Percentiles rank a stretch among this genome's conserved stretches.
Conservation (phyloP, 352 stramenopile species). For the Phytopythium sindhum region DNA sequence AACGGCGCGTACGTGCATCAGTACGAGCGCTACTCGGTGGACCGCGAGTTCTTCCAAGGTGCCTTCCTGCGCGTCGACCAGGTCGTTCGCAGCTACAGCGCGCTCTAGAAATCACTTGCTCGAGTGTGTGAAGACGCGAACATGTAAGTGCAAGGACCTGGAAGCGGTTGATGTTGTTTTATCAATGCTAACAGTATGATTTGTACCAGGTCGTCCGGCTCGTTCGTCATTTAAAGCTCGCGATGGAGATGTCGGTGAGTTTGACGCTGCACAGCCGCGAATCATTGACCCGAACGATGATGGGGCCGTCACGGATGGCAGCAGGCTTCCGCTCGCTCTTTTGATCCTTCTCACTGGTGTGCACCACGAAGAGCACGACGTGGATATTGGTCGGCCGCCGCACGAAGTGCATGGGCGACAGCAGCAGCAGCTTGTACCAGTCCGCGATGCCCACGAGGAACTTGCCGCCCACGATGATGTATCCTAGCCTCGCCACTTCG, state of each 20-base stretch:
- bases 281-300: constrained; percentile 28
- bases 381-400: constrained; percentile 22
- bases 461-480: constrained; percentile 24
- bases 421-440: constrained; percentile 20
- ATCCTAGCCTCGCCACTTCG: constrained; percentile 35
- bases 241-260: constrained; percentile 16
- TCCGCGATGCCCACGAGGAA: constrained; percentile 22
- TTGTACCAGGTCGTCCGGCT: no score
- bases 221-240: constrained; percentile 7
- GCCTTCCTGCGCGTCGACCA: constrained; percentile 71
- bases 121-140: neutral
- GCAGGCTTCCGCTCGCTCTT: neutral
- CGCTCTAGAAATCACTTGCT: constrained; percentile 7
- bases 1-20: constrained; percentile 63
- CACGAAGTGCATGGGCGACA: constrained; percentile 15
- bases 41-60: constrained; percentile 58
- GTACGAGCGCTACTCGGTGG: constrained; percentile 52
- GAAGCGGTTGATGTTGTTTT: neutral
- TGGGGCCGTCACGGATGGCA: constrained; percentile 14
- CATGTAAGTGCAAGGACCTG: neutral
- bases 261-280: constrained; percentile 16
- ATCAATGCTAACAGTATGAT: neutral
- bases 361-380: constrained; percentile 23
- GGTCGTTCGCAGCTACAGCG: constrained; percentile 58
- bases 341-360: neutral